Evolutionary conservation across 176 grass and related monocot genomes (phyloP).

Genomic region (Oryza rufipogon): DNA sequence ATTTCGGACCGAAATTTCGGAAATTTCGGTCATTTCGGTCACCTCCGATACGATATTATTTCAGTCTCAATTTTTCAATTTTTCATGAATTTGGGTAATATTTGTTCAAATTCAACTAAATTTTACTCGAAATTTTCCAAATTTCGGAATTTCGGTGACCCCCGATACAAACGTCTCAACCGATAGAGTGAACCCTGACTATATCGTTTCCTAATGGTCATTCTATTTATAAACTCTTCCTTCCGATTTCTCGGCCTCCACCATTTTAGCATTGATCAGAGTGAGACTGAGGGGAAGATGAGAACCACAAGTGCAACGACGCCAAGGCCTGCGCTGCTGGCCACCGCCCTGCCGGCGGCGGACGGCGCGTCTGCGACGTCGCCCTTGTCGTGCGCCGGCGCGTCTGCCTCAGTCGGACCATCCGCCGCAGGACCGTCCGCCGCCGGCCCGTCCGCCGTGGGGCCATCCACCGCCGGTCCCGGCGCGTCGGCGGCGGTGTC

Average conservation of each 20-base stretch:
- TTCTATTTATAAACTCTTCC: not conserved
- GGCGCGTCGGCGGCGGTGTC: constrained; percentile 8
- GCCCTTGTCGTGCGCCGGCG: not conserved
- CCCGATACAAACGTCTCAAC: no score
- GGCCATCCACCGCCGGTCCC: not conserved
- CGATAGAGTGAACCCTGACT: not conserved
- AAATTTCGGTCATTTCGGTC: no score
- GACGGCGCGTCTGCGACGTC: not conserved
- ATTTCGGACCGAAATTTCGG: no score
- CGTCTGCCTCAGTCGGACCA: not conserved
- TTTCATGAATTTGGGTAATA: no score
- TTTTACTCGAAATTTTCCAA: no score
- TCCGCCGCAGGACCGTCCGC: not conserved
- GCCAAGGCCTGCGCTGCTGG: not conserved
- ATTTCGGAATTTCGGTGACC: no score
- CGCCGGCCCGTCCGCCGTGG: not conserved
- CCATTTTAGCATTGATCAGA: not conserved
- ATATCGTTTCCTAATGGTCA: not conserved
- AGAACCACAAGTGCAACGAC: constrained; percentile 42
- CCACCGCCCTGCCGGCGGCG: constrained; percentile 19
- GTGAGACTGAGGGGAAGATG: constrained; percentile 14
- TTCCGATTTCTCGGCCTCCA: not conserved
- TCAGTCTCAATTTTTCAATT: no score
- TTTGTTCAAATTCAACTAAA: no score
- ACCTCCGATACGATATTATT: no score